Evolutionary conservation across 2,329 filamentous ascomycete species (phyloP).

Genomic region (Epichloe hybrida): DNA sequence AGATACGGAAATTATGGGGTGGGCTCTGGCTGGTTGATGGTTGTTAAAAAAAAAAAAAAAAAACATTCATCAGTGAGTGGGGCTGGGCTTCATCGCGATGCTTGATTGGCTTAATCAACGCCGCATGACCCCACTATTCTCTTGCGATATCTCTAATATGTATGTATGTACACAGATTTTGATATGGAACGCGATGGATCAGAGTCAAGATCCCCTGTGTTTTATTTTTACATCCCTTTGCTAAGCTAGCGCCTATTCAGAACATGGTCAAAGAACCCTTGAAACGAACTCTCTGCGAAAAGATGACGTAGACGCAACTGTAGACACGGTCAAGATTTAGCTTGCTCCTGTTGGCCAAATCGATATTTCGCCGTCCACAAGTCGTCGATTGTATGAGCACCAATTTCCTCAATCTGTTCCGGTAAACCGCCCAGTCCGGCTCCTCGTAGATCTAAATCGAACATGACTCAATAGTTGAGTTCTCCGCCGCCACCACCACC

Average conservation of each 20-base stretch:
- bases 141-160: no score
- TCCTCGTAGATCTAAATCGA: not conserved
- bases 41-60: not conserved
- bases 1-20: not conserved
- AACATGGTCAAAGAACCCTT: not conserved
- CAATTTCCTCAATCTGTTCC: not conserved
- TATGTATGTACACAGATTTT: no score
- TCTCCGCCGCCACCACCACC: constrained; percentile 62
- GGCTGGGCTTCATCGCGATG: not conserved
- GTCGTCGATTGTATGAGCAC: not conserved
- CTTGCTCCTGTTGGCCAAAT: not conserved
- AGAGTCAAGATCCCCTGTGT: not conserved
- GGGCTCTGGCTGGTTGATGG: not conserved
- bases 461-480: constrained; percentile 59
- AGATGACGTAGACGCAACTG: not conserved
- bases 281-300: not conserved
- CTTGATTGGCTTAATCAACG: not conserved
- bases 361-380: not conserved
- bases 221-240: not conserved
- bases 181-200: no score
- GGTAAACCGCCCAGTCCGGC: no score
- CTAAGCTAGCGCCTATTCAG: not conserved
- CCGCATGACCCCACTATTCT: not conserved
- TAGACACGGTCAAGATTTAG: not conserved
- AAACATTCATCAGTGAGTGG: not conserved